Conservation (phyloP, 1,139 yeast genomes). For the Torulaspora pretoriensis region DNA sequence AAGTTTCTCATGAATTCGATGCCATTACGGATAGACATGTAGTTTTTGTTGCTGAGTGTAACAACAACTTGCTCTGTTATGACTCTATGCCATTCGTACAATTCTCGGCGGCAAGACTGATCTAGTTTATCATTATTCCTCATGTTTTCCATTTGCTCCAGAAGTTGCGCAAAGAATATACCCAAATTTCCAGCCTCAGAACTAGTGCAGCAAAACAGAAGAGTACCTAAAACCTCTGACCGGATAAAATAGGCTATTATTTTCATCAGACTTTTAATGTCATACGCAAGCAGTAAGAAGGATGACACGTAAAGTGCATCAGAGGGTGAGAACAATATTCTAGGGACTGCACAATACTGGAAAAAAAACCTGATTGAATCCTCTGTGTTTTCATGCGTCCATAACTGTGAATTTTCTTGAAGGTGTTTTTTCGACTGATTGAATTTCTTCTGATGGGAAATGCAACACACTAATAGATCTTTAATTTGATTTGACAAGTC, state of each 20-base stretch:
- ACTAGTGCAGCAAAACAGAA: slow-evolving; percentile 68
- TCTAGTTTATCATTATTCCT: slow-evolving; percentile 24
- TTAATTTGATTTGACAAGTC: slow-evolving; percentile 23
- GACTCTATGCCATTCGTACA: slow-evolving; percentile 54
- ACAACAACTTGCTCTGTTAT: slow-evolving; percentile 46
- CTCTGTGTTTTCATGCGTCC: slow-evolving; percentile 21
- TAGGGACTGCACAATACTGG: slow-evolving; percentile 67
- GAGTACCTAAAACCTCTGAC: slow-evolving; percentile 50
- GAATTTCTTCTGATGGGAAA: slow-evolving; percentile 34
- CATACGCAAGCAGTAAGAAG: slow-evolving; percentile 53
- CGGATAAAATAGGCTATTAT: slow-evolving; percentile 51
- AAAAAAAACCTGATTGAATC: slow-evolving; percentile 42
- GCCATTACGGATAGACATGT: slow-evolving; percentile 78
- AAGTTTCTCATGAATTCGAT: slow-evolving; percentile 72
- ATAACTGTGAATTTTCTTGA: slow-evolving; percentile 33
- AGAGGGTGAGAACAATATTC: slow-evolving; percentile 73
- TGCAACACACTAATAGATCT: slow-evolving; percentile 34
- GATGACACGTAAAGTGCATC: slow-evolving; percentile 74
- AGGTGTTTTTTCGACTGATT: slow-evolving; percentile 32
- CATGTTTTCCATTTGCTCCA: slow-evolving; percentile 41
- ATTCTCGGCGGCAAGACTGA: slow-evolving; percentile 41
- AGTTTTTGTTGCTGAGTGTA: slow-evolving; percentile 51
- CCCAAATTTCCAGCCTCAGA: slow-evolving; percentile 82
- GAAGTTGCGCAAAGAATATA: slow-evolving; percentile 58
- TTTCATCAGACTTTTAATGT: slow-evolving; percentile 39